Conservation (phyloP, 441 rosid species). For the Theobroma grandiflorum region DNA sequence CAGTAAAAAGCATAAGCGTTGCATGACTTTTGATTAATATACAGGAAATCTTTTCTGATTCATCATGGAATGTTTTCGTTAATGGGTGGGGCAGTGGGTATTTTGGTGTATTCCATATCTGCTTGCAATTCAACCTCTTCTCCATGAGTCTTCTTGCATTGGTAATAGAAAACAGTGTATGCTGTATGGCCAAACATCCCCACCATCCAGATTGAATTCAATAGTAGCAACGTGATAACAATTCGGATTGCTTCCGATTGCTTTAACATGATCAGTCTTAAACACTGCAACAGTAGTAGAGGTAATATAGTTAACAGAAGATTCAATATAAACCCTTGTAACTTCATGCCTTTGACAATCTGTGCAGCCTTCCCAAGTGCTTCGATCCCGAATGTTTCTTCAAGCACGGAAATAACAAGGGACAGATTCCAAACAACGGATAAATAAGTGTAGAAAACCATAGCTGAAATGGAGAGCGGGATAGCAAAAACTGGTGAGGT, state of each 20-base stretch:
- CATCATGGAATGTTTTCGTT: conserved; percentile 31
- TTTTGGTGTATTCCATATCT: conserved; percentile 39
- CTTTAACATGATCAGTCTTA: not conserved
- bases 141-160: conserved; percentile 50
- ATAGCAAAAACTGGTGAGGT: not conserved
- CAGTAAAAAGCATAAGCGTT: not conserved
- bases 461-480: conserved; percentile 22
- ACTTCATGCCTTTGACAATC: conserved; percentile 53
- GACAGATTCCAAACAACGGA: conserved; percentile 52
- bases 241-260: conserved; percentile 16
- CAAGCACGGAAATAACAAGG: conserved; percentile 55
- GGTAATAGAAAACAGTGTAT: conserved; percentile 51
- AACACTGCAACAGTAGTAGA: conserved; percentile 11
- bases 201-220: conserved; percentile 28
- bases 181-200: conserved; percentile 41
- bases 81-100: conserved; percentile 35
- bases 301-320: conserved; percentile 30
- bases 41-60: not conserved
- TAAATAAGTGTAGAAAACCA: conserved; percentile 37
- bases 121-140: conserved; percentile 48
- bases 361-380: conserved; percentile 61
- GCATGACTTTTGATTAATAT: not conserved
- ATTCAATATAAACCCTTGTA: conserved; percentile 51
- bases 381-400: conserved; percentile 57
- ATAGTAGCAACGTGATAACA: conserved; percentile 32